Conservation (phyloP, 2,329 filamentous ascomycete species). For the Aureobasidium pullulans region DNA sequence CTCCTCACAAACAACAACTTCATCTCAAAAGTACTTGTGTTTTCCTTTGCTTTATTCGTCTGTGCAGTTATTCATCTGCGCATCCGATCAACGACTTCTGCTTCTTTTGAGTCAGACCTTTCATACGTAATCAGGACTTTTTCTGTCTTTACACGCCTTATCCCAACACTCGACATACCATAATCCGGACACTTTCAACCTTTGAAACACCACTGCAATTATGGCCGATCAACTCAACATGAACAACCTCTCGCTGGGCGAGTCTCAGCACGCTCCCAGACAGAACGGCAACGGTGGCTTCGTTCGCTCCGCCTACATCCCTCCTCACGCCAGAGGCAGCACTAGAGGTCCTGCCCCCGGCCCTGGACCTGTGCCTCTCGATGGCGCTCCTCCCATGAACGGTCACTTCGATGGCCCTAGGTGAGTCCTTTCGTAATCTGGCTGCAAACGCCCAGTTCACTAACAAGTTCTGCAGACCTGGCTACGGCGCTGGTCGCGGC, state of each 20-base stretch:
- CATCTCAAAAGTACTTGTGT: constrained; percentile 9
- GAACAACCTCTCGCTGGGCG: constrained; percentile 63
- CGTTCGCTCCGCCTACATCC: constrained; percentile 70
- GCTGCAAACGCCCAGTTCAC: background rate
- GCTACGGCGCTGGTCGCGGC: constrained; percentile 32
- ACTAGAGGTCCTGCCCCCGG: constrained; percentile 33
- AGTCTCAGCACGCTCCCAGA: constrained; percentile 52
- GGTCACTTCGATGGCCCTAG: constrained; percentile 52
- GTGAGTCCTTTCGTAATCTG: constrained; percentile 17
- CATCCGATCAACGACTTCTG: constrained; percentile 8
- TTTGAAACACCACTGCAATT: constrained; percentile 11
- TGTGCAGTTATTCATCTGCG: constrained; percentile 11
- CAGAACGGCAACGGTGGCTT: constrained; percentile 35
- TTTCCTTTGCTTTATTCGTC: constrained; percentile 13
- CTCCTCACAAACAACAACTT: constrained; percentile 1
- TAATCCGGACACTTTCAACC: background rate
- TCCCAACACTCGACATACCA: constrained; percentile 2
- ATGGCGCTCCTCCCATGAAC: constrained; percentile 26
- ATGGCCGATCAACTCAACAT: constrained; percentile 86
- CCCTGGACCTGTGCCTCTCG: constrained; percentile 27
- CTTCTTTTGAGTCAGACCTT: background rate
- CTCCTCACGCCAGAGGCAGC: constrained; percentile 70
- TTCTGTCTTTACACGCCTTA: constrained; percentile 1
- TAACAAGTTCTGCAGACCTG: constrained; percentile 25
- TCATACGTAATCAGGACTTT: constrained; percentile 7